Percentiles rank a stretch among this genome's conserved stretches.
These are phyloP conservation scores for Fragaria nilgerrensis DNA, from an alignment of 306 rosid species.

Conservation along the genomic window DNA sequence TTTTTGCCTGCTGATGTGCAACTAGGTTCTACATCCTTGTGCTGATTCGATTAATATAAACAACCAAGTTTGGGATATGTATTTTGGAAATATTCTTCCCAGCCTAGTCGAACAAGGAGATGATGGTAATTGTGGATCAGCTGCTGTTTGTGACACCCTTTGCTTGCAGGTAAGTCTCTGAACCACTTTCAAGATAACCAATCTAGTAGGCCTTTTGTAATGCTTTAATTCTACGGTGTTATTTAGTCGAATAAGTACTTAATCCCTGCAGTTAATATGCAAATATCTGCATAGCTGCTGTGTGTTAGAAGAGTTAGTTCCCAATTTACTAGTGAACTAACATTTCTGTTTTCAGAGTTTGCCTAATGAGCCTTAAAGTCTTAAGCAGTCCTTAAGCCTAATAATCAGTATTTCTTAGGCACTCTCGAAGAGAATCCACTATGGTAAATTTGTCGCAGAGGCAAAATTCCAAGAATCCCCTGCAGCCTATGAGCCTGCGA, in stretches of 20 bases:
- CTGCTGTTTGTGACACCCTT: conserved; percentile 55
- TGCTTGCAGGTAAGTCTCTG: conserved; percentile 52
- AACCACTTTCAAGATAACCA: background rate
- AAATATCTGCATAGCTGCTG: background rate
- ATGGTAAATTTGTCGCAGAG: conserved; percentile 67
- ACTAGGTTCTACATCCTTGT: conserved; percentile 54
- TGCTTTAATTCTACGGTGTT: background rate
- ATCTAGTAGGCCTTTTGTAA: background rate
- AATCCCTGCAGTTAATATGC: background rate
- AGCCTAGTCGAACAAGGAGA: conserved; percentile 48
- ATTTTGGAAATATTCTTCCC: conserved; percentile 54
- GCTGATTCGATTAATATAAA: conserved; percentile 54
- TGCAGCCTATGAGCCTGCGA: conserved; percentile 40
- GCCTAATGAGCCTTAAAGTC: background rate
- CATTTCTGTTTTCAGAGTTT: background rate
- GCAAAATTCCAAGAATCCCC: conserved; percentile 46
- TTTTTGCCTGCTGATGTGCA: conserved; percentile 18
- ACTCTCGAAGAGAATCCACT: conserved; percentile 62
- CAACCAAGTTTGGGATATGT: conserved; percentile 44
- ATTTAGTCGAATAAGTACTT: background rate
- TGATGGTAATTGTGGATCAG: conserved; percentile 53
- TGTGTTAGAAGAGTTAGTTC: background rate
- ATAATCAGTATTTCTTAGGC: conserved; percentile 27
- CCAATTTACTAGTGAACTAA: background rate
- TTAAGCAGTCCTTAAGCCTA: background rate